Conservation (phyloP, 305 asterid species). For the Ilex paraguariensis region DNA sequence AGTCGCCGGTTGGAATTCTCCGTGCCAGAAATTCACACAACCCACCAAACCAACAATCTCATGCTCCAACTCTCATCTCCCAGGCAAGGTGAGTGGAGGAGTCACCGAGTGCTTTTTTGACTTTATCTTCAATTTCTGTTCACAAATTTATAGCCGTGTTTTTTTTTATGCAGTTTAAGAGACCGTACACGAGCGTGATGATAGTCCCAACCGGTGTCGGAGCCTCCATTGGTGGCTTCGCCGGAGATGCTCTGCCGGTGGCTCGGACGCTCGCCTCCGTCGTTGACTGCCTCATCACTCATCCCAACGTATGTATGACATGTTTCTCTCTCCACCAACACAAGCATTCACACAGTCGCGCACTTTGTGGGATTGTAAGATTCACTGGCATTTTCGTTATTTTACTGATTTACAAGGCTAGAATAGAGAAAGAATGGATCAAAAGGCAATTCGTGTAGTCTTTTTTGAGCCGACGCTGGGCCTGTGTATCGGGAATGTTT, state of each 20-base stretch:
- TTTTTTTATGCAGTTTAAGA: slow-evolving; percentile 43
- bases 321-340: not conserved
- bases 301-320: slow-evolving; percentile 62
- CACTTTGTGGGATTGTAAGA: too few relatives aligned
- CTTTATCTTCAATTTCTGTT: not conserved
- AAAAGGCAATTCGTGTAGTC: too few relatives aligned
- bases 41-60: not conserved
- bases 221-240: slow-evolving; percentile 92
- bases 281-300: slow-evolving; percentile 88
- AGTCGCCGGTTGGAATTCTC: not conserved
- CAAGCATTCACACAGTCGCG: not conserved
- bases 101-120: not conserved
- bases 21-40: not conserved
- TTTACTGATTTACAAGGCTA: too few relatives aligned
- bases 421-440: too few relatives aligned
- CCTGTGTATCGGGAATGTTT: too few relatives aligned
- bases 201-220: slow-evolving; percentile 96
- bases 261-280: slow-evolving; percentile 81
- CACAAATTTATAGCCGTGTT: not conserved
- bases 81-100: slow-evolving; percentile 1
- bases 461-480: too few relatives aligned
- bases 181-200: slow-evolving; percentile 83
- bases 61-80: not conserved
- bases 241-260: slow-evolving; percentile 91
- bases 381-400: too few relatives aligned